Evolutionary conservation across 257 asterid genomes (phyloP).

Genomic region (Solanum corneliomulleri): DNA sequence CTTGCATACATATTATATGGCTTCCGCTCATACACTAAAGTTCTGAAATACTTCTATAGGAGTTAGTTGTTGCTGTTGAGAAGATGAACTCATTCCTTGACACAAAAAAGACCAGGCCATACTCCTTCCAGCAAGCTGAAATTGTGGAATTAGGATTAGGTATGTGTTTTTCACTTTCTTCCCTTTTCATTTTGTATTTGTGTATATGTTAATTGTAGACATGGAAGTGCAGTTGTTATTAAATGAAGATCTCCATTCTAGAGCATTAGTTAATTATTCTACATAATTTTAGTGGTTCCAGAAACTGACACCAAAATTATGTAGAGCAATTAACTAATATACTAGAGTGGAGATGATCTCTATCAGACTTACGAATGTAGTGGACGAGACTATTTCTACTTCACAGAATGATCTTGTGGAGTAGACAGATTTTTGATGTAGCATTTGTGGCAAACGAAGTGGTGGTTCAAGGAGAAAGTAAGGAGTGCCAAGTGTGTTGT

Average conservation of each 20-base stretch:
- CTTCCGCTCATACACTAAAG: background rate
- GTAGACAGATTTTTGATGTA: background rate
- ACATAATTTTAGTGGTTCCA: background rate
- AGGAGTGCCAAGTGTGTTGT: background rate
- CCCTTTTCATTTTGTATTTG: background rate
- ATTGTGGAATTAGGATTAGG: slow-evolving; percentile 54
- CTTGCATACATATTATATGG: background rate
- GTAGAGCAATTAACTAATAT: background rate
- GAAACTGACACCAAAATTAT: background rate
- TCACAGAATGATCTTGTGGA: background rate
- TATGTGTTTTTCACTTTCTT: slow-evolving; percentile 11
- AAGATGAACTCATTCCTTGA: slow-evolving; percentile 48
- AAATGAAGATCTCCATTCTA: background rate
- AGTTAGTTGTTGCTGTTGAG: slow-evolving; percentile 49
- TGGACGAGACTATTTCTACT: background rate
- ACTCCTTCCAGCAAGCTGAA: slow-evolving; percentile 50
- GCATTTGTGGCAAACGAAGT: background rate
- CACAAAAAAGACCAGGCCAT: slow-evolving; percentile 26
- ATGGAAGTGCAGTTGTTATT: background rate
- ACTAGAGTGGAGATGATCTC: background rate
- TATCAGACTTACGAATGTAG: background rate
- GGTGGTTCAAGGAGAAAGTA: background rate
- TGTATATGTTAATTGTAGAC: background rate
- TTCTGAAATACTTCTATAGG: slow-evolving; percentile 29
- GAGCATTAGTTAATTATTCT: background rate